Conservation (phyloP, 257 asterid species). For the Avicennia marina region DNA sequence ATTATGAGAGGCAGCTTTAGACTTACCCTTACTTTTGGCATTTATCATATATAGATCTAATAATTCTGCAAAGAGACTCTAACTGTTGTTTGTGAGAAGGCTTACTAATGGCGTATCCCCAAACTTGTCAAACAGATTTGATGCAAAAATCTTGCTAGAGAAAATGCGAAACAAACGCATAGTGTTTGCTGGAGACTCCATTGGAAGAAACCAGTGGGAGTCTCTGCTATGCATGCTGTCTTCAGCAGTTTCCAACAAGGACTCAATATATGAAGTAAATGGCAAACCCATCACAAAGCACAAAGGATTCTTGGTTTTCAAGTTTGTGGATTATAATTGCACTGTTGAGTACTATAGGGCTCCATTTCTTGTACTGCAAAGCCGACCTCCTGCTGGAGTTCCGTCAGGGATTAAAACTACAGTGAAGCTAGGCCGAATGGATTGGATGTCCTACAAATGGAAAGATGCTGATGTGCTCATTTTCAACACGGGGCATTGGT, state of each 20-base stretch:
- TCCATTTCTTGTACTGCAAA: slow-evolving; percentile 85
- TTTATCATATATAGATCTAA: too few species aligned
- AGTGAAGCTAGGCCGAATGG: slow-evolving; percentile 76
- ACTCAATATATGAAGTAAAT: slow-evolving; percentile 63
- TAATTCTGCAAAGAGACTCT: too few species aligned
- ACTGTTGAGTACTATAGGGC: slow-evolving; percentile 85
- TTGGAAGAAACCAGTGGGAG: slow-evolving; percentile 99
- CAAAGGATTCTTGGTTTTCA: slow-evolving; percentile 81
- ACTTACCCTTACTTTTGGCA: too few species aligned
- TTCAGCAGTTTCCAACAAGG: slow-evolving; percentile 48
- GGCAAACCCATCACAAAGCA: slow-evolving; percentile 94
- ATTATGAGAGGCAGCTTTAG: too few species aligned
- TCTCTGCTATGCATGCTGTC: slow-evolving; percentile 94
- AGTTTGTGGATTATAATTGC: slow-evolving; percentile 73
- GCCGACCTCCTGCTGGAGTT: slow-evolving; percentile 68
- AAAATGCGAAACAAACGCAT: slow-evolving; percentile 68
- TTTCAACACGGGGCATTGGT: slow-evolving; percentile 90
- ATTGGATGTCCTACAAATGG: slow-evolving; percentile 71
- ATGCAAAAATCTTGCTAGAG: slow-evolving; percentile 67
- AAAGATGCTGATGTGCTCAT: slow-evolving; percentile 72
- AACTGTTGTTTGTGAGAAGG: too few species aligned
- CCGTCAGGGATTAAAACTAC: slow-evolving; percentile 52
- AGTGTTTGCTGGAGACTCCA: slow-evolving; percentile 87
- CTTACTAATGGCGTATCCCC: neutral
- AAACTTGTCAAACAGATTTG: slow-evolving; percentile 46